Evolutionary conservation across 2,329 filamentous ascomycete genomes (phyloP), one percentile per base, ranked within the genome.

Genomic region (Helminthosporium solani): DNA sequence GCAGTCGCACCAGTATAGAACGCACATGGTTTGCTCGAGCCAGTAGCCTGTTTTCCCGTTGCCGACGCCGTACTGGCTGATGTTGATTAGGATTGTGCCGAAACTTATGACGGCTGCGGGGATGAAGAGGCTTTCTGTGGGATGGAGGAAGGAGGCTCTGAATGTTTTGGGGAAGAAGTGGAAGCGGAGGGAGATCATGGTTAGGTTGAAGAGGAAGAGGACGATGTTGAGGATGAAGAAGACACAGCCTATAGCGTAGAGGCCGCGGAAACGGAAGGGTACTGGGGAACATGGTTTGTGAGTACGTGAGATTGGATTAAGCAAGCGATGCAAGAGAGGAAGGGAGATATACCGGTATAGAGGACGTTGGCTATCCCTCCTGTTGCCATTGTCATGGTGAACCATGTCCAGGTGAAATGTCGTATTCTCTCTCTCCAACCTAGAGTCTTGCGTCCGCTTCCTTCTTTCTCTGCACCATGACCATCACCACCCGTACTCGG

Each of bases 361-460:
- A 85, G 57, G 5, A 82, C 80, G 66, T 84, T 84, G 4, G 82
- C 80, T 48, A 83, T 72, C 0, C 80, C 79, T 4, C 79, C 80
- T 0, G 80, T 83, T 1, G 80, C 79, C 80, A 83, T 85, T 1
- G 80, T 83, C 67, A 84, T 73, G 14, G 87, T 88, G 60, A 90
- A 92, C 78, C 84, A 92, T 0, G 87, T 90, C 88, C 88, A 92
- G 1, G 82, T 84, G 53, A 83, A 78, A 68, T 85, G 82, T 40
- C 78, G 70, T 35, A 84, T 76, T n/a, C 82, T 70, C 53, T 81
- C 72, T 51, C 72, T 76, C 71, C 78, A 81, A 27, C 50, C 49
- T 33, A 66, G 38, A 5, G 28, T 40, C 11, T 31, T 25, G 7
- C 36, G 38, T 34, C 40, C 23, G 64, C 82, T 79, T 75, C 69